Evolutionary conservation across 2,329 filamentous ascomycete genomes (phyloP).

Genomic region (Xylaria sp.): DNA sequence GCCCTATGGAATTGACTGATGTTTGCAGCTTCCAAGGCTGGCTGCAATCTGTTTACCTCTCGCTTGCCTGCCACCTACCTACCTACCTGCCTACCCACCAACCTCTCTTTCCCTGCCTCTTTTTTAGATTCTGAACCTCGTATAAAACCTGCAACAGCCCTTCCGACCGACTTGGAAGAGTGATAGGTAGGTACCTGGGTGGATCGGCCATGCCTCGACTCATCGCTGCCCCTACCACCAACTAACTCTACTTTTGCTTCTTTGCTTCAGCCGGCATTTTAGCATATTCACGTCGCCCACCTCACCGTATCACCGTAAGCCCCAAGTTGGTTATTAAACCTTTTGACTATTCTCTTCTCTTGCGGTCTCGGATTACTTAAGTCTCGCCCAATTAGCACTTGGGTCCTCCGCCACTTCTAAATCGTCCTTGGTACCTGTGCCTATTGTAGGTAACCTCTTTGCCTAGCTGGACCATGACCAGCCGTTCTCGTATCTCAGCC

Average conservation of each 20-base stretch:
- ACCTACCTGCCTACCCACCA: no score
- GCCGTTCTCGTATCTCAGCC: background rate
- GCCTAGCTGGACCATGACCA: constrained; percentile 1
- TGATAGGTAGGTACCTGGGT: background rate
- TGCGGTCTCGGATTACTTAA: constrained; percentile 16
- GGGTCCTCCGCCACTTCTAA: background rate
- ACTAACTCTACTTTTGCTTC: background rate
- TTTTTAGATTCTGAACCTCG: no score
- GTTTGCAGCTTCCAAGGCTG: background rate
- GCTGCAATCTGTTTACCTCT: background rate
- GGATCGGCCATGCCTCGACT: background rate
- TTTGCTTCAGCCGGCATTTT: background rate
- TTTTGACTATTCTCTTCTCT: background rate
- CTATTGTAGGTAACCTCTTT: background rate
- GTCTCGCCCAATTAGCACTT: constrained; percentile 20
- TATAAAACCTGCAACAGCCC: background rate
- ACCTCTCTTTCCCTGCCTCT: background rate
- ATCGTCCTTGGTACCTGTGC: constrained; percentile 16
- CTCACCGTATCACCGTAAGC: background rate
- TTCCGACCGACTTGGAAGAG: background rate
- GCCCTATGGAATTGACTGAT: background rate
- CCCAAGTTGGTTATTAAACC: background rate
- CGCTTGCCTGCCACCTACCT: no score
- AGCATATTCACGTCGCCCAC: constrained; percentile 6
- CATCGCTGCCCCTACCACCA: background rate